A percentile compares a stretch with the other conserved stretches of the same genome.
These are phyloP conservation scores for Medakamo hakoo DNA, from an alignment of 139 green algal species.

Conservation along the genomic window DNA sequence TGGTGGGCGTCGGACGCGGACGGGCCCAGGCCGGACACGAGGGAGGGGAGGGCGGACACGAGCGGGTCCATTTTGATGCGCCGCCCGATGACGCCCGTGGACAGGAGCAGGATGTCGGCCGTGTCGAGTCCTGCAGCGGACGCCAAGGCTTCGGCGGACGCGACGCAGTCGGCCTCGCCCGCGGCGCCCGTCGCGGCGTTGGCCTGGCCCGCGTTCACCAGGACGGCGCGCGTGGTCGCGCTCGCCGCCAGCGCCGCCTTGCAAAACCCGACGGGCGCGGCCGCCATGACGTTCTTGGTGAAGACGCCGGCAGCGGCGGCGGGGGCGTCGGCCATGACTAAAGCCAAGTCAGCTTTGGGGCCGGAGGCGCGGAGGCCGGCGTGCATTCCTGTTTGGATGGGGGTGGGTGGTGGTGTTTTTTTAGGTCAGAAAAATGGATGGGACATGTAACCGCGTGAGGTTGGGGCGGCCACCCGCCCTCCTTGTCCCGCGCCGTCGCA, in stretches of 20 bases:
- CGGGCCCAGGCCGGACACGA: constrained; percentile 39
- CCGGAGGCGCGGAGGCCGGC: constrained; percentile 59
- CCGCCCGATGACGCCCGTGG: constrained; percentile 80
- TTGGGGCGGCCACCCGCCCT: no score
- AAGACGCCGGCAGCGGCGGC: constrained; percentile 73
- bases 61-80: constrained; percentile 88
- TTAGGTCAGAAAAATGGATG: constrained; percentile 1
- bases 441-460: no score
- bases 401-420: no score
- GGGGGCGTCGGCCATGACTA: constrained; percentile 62
- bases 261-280: constrained; percentile 85
- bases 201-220: constrained; percentile 89
- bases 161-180: constrained; percentile 46
- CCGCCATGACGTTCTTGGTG: constrained; percentile 91
- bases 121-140: constrained; percentile 37
- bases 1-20: constrained; percentile 43
- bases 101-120: constrained; percentile 38
- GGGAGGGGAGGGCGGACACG: constrained; percentile 51
- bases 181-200: constrained; percentile 80
- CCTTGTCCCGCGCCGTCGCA: no score
- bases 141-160: constrained; percentile 34
- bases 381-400: constrained; percentile 73
- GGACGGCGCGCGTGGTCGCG: constrained; percentile 45
- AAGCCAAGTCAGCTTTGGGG: constrained; percentile 77
- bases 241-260: constrained; percentile 60